These are phyloP conservation scores for Xylaria flabelliformis DNA, from an alignment of 495 filamentous ascomycete genomes.

Conservation along the genomic window DNA sequence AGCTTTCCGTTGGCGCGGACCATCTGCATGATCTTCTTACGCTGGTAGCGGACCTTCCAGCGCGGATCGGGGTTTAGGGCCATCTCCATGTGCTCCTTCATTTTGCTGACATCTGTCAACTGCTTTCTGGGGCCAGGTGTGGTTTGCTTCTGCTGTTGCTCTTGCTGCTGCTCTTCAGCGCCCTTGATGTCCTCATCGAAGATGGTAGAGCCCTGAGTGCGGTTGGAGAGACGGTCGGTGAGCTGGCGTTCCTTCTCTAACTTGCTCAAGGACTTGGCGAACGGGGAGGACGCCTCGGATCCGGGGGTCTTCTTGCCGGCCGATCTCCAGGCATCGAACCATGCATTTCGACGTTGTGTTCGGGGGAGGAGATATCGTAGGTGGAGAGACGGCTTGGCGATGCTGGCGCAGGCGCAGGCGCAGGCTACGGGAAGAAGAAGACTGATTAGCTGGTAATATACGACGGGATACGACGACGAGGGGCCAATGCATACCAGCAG, in stretches of 20 bases:
- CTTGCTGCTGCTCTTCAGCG: conserved; percentile 20
- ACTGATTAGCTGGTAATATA: conserved; percentile 19
- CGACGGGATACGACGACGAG: conserved; percentile 25
- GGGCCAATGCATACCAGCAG: conserved; percentile 42
- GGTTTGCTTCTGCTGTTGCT: neutral
- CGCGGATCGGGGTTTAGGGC: conserved; percentile 74
- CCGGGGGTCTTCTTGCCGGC: conserved; percentile 25
- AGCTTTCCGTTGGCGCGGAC: conserved; percentile 64
- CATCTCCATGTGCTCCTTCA: conserved; percentile 56
- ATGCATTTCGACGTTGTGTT: conserved; percentile 38
- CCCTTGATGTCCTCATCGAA: conserved; percentile 61
- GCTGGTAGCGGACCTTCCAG: conserved; percentile 72
- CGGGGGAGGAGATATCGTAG: conserved; percentile 34
- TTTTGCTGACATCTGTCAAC: conserved; percentile 26
- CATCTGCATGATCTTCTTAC: conserved; percentile 78
- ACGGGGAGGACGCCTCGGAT: neutral
- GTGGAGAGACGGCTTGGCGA: conserved; percentile 40
- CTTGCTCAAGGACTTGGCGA: conserved; percentile 29
- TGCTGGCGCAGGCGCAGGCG: conserved; percentile 37
- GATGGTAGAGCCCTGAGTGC: conserved; percentile 59
- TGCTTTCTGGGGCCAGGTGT: conserved; percentile 7
- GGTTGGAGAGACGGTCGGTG: conserved; percentile 35
- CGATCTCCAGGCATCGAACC: conserved; percentile 34
- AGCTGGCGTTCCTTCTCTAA: conserved; percentile 40
- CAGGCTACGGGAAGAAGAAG: conserved; percentile 26